Conservation (phyloP, 768 basidiomycete species). For the Scleroderma bovista region DNA sequence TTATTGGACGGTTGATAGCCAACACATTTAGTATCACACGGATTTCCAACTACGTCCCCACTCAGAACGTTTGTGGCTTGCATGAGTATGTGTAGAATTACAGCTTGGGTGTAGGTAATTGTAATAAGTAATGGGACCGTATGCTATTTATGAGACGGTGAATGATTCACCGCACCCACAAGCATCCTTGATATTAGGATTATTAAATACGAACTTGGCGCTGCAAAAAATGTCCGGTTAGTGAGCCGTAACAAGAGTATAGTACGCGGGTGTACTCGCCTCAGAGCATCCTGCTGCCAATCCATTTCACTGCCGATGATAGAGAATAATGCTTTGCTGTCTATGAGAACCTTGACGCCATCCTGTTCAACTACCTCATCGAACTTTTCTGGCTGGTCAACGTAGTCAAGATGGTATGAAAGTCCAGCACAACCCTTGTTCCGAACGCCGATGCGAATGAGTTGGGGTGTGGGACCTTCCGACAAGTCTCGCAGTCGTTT, state of each 20-base stretch:
- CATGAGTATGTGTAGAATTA: conserved; percentile 23
- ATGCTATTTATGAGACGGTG: conserved; percentile 39
- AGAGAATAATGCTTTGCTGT: conserved; percentile 94
- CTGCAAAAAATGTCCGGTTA: conserved; percentile 32
- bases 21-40: neutral
- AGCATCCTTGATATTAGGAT: conserved; percentile 91
- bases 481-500: conserved; percentile 66
- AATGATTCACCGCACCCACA: conserved; percentile 96
- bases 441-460: conserved; percentile 91
- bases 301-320: conserved; percentile 99
- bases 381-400: conserved; percentile 82
- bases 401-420: conserved; percentile 86
- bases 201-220: conserved; percentile 78
- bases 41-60: neutral
- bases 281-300: conserved; percentile 90
- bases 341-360: conserved; percentile 88
- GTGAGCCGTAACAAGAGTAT: neutral
- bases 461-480: conserved; percentile 79
- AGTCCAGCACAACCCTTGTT: conserved; percentile 97
- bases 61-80: conserved; percentile 6
- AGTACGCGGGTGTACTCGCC: conserved; percentile 41
- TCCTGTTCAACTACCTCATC: conserved; percentile 98
- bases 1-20: conserved; percentile 45
- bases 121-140: neutral
- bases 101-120: conserved; percentile 9